Conservation (phyloP, 129 eudicot species). For the Chrysanthemum seticuspe region DNA sequence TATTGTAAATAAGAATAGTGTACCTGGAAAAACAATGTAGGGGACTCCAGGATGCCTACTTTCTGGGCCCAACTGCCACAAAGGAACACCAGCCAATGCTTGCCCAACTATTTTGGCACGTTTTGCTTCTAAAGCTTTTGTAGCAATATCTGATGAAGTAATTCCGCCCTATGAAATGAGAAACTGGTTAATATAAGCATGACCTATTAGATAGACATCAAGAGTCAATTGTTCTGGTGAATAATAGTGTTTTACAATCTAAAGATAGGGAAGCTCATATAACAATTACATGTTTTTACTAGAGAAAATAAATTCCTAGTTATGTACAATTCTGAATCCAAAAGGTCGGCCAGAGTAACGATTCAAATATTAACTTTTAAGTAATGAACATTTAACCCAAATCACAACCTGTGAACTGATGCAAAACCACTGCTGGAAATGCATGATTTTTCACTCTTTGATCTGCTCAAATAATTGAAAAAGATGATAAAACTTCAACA, state of each 20-base stretch:
- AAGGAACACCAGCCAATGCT: slow-evolving; percentile 95
- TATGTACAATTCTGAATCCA: neutral
- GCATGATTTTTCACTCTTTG: neutral
- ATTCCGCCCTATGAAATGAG: slow-evolving; percentile 79
- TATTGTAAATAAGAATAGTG: neutral
- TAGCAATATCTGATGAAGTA: slow-evolving; percentile 96
- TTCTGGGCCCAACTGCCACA: slow-evolving; percentile 95
- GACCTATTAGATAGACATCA: slow-evolving; percentile 4
- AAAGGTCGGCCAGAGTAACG: neutral
- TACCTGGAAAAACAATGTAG: slow-evolving; percentile 96
- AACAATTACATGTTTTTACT: neutral
- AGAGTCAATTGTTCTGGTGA: neutral
- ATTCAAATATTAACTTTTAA: neutral
- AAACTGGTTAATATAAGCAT: slow-evolving; percentile 13
- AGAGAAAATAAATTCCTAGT: neutral
- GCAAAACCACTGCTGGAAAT: neutral
- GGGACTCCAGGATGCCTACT: slow-evolving; percentile 96
- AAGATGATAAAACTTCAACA: too few species aligned
- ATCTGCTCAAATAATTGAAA: neutral
- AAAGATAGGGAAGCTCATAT: neutral
- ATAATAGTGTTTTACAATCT: neutral
- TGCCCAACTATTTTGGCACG: slow-evolving; percentile 92
- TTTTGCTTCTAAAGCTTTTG: slow-evolving; percentile 89
- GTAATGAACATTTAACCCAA: neutral
- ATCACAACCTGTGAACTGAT: too few species aligned